A percentile compares a stretch with the other conserved stretches of the same genome.
Evolutionary conservation across 2,329 filamentous ascomycete genomes (phyloP).

Genomic region (Talaromyces sp.): DNA sequence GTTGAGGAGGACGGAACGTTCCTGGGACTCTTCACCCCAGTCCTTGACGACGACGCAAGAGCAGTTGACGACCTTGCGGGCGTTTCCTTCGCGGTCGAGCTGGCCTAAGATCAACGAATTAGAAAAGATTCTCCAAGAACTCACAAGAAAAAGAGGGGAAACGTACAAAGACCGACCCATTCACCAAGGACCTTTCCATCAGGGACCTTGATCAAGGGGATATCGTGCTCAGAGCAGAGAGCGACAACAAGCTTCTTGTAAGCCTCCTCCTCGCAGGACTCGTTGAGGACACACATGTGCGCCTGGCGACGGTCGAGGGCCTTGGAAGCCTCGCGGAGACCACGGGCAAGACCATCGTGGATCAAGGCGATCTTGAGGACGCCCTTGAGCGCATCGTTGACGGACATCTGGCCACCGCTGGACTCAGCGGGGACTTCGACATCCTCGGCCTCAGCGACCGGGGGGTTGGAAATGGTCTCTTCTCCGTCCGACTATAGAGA

Average conservation of each 20-base stretch:
- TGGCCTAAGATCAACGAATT: conserved; percentile 62
- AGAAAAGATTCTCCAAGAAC: neutral
- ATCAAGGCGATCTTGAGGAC: conserved; percentile 98
- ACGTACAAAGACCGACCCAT: conserved; percentile 99
- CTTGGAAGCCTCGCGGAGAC: conserved; percentile 97
- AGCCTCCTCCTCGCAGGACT: conserved; percentile 99
- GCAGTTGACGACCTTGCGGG: conserved; percentile 99
- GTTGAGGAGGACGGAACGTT: conserved; percentile 98
- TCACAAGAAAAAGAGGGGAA: conserved; percentile 12
- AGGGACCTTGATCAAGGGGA: conserved; percentile 98
- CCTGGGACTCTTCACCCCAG: conserved; percentile 99
- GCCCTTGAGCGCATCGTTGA: conserved; percentile 97
- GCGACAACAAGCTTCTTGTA: conserved; percentile 99
- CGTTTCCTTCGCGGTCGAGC: conserved; percentile 98
- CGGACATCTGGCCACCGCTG: conserved; percentile 80
- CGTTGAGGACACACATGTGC: conserved; percentile 99
- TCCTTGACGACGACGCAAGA: conserved; percentile 99
- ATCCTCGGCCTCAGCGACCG: conserved; percentile 72
- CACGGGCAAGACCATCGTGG: conserved; percentile 98
- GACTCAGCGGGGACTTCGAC: conserved; percentile 95
- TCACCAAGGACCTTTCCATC: conserved; percentile 99
- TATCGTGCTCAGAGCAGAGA: conserved; percentile 99
- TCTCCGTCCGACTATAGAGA: conserved; percentile 92
- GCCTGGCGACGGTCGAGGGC: conserved; percentile 97
- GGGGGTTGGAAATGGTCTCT: conserved; percentile 76